These are phyloP conservation scores for Naganishia sp. DNA, from an alignment of 1,284 basidiomycete genomes.

Conservation along the genomic window DNA sequence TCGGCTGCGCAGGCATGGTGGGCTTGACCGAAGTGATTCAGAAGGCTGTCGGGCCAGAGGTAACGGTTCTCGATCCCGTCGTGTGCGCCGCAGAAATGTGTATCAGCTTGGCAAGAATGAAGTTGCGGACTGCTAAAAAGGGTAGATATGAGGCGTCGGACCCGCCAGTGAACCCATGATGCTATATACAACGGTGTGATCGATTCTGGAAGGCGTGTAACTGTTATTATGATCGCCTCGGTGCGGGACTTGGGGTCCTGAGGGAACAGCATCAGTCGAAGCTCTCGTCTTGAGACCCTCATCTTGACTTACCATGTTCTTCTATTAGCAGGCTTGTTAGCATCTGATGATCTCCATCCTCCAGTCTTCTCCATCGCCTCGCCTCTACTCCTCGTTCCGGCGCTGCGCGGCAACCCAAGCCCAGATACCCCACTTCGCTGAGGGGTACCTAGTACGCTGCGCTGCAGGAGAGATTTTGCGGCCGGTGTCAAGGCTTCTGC, in stretches of 20 bases:
- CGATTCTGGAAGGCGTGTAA: background rate
- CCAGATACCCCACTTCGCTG: conserved; percentile 3
- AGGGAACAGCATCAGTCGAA: background rate
- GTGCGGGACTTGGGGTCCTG: conserved; percentile 29
- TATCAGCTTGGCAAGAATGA: conserved; percentile 38
- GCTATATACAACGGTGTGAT: conserved; percentile 7
- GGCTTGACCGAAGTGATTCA: conserved; percentile 56
- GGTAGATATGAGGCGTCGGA: conserved; percentile 38
- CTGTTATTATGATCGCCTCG: background rate
- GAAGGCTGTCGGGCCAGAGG: conserved; percentile 40
- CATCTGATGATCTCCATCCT: conserved; percentile 57
- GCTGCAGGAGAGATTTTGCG: conserved; percentile 69
- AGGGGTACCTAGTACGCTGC: conserved; percentile 55
- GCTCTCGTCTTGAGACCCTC: background rate
- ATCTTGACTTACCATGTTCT: conserved; percentile 27
- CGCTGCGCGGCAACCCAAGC: conserved; percentile 43
- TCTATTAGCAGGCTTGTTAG: conserved; percentile 4
- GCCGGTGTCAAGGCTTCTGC: conserved; percentile 76
- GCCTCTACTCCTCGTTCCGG: conserved; percentile 63
- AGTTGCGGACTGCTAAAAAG: conserved; percentile 39
- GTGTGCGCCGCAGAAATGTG: conserved; percentile 48
- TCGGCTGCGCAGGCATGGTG: conserved; percentile 60
- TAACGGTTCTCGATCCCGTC: conserved; percentile 58
- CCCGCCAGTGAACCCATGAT: conserved; percentile 7
- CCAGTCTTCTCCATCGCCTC: conserved; percentile 67